These are phyloP conservation scores for Narthecium ossifragum DNA, from an alignment of 106 monocot species.

Conservation along the genomic window DNA sequence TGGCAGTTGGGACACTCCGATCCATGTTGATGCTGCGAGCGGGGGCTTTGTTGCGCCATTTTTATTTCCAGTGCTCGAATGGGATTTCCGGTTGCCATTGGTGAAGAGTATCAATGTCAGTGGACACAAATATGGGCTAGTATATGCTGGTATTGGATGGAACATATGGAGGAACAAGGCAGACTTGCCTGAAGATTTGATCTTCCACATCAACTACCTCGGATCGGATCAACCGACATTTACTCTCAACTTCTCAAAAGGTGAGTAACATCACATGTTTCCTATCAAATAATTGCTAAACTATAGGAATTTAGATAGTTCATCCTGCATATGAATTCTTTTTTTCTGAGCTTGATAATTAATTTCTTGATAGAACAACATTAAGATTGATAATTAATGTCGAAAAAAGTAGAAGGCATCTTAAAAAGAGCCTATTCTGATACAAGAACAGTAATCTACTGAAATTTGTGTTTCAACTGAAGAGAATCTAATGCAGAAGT, in stretches of 20 bases:
- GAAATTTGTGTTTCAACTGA: no score
- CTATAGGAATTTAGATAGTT: not conserved
- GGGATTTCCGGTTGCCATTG: slow-evolving; percentile 36
- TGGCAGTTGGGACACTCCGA: slow-evolving; percentile 48
- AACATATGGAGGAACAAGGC: slow-evolving; percentile 31
- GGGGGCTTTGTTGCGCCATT: slow-evolving; percentile 61
- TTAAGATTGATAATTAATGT: no score
- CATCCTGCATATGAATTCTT: not conserved
- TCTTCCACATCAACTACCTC: slow-evolving; percentile 45
- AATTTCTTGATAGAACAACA: no score
- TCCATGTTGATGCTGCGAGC: slow-evolving; percentile 60
- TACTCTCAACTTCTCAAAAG: slow-evolving; percentile 47
- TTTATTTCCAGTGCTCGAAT: slow-evolving; percentile 29
- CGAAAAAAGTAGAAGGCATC: no score
- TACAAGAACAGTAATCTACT: no score
- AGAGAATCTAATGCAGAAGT: no score
- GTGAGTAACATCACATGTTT: not conserved
- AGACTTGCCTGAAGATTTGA: slow-evolving; percentile 38
- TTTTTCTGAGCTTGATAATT: no score
- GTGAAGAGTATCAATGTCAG: slow-evolving; percentile 48
- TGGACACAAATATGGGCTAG: slow-evolving; percentile 41
- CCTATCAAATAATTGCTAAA: no score
- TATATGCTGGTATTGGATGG: slow-evolving; percentile 41
- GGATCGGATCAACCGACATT: slow-evolving; percentile 41
- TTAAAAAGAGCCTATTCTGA: no score